A percentile compares a stretch with the other conserved stretches of the same genome.
Conservation (phyloP, 306 rosid genomes). For the Lagenaria siceraria region DNA sequence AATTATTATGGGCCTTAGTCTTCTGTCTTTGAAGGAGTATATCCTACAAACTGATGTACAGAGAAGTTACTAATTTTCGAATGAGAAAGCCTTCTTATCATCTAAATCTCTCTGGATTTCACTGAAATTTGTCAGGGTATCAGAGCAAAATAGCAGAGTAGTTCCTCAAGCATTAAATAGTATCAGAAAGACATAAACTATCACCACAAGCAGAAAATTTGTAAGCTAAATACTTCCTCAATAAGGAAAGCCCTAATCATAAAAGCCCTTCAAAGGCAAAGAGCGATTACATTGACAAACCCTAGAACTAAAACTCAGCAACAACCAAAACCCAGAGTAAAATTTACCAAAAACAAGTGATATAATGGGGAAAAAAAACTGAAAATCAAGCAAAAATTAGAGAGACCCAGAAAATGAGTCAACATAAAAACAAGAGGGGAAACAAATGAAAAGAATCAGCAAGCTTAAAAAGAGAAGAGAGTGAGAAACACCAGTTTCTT, state of each 20-base stretch:
- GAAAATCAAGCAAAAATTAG: neutral
- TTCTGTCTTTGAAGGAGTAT: neutral
- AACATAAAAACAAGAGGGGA: neutral
- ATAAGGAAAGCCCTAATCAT: neutral
- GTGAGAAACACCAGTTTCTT: constrained; percentile 61
- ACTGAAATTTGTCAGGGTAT: neutral
- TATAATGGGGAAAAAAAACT: neutral
- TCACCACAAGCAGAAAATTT: neutral
- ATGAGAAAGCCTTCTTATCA: neutral
- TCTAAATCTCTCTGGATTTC: neutral
- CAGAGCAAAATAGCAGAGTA: neutral
- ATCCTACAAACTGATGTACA: neutral
- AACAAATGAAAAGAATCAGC: neutral
- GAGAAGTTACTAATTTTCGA: neutral
- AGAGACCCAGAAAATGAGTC: neutral
- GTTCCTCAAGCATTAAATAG: neutral
- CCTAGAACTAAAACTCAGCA: constrained; percentile 1
- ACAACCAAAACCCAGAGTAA: neutral
- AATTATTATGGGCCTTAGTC: too few relatives aligned
- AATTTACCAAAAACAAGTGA: neutral
- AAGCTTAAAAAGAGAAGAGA: neutral
- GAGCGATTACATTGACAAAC: neutral
- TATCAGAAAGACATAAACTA: neutral
- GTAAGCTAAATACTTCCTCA: neutral
- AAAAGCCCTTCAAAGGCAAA: neutral